Conservation (phyloP, 148 eudicot species). For the Silene conica region DNA sequence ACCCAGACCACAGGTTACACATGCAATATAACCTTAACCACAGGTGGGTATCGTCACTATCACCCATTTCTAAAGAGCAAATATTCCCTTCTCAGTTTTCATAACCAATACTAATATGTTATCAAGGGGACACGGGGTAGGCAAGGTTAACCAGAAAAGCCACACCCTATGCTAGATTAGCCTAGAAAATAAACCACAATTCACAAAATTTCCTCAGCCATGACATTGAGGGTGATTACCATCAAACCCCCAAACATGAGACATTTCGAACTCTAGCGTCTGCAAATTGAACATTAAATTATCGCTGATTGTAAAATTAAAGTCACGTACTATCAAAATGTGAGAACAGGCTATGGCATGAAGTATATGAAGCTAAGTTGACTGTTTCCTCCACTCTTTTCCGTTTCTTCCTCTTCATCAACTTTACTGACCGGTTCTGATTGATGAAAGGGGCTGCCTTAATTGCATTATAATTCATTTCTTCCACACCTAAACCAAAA, state of each 20-base stretch:
- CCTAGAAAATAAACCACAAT: neutral
- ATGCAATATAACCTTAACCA: neutral
- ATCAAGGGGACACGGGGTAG: neutral
- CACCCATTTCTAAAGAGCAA: neutral
- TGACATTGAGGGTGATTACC: neutral
- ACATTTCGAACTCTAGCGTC: neutral
- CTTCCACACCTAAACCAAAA: no score
- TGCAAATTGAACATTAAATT: neutral
- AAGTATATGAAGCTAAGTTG: slow-evolving; percentile 44
- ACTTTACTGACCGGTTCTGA: slow-evolving; percentile 27
- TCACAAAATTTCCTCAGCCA: neutral
- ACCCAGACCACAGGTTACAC: neutral
- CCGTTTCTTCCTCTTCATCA: slow-evolving; percentile 66
- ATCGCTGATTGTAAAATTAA: neutral
- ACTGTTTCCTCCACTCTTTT: slow-evolving; percentile 54
- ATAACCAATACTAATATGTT: neutral
- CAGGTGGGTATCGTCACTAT: neutral
- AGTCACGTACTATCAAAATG: slow-evolving; percentile 45
- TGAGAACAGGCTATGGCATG: slow-evolving; percentile 60
- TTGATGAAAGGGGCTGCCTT: slow-evolving; percentile 45
- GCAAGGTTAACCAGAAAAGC: neutral
- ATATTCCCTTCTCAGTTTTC: neutral
- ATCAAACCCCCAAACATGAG: neutral
- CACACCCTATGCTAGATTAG: neutral
- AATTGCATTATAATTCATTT: no score